Evolutionary conservation across 768 basidiomycete species (phyloP), one percentile per base, ranked within the genome.

Genomic region (Astraeus odoratus): DNA sequence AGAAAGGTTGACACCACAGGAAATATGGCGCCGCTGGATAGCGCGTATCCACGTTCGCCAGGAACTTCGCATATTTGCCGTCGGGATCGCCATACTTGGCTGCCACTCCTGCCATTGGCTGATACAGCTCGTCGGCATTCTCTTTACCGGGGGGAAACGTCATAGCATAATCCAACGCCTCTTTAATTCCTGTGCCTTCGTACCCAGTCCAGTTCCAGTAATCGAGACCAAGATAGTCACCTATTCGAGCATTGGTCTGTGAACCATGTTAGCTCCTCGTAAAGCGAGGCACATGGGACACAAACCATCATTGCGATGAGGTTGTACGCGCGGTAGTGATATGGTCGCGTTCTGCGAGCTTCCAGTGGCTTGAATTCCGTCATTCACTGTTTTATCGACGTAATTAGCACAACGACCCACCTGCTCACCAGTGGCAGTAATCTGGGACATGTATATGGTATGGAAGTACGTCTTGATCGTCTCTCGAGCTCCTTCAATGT

Each of bases 241-340:
- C 74, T 29, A 84, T 57, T 29, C 74, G 72, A 3, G 78, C 81
- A 49, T 76, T 78, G 5, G 77, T 77, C 78, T 82, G 42, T 12
- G 40, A 24, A 34, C 22, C 33, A 23, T 33, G 23, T 23, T 31
- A 33, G 41, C 33, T 8, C 30, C n/a, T 7, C 38, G n/a, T 24
- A 22, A 19, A 6, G 25, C 39, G 26, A 30, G 12, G 13, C 12
- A n/a, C 18, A 19, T 36, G 5, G 8, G 57, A 75, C 57, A 25
- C 29, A 23, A 49, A 81, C 80, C 39, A 82, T 77, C 75, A 83
- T 78, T 7, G 79, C 81, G 1, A 75, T 77, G 13, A 83, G 67
- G 50, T 86, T 86, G 63, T 81, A 84, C 0, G 74, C 71, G 8
- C 78, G 72, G 56, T 84, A 83, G 55, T 84, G 81, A 58, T 76